Percentiles rank a stretch among this genome's conserved stretches.
Evolutionary conservation across 1,139 yeast species (phyloP).

Genomic region (Zhuliangozyma blackwelliae): DNA sequence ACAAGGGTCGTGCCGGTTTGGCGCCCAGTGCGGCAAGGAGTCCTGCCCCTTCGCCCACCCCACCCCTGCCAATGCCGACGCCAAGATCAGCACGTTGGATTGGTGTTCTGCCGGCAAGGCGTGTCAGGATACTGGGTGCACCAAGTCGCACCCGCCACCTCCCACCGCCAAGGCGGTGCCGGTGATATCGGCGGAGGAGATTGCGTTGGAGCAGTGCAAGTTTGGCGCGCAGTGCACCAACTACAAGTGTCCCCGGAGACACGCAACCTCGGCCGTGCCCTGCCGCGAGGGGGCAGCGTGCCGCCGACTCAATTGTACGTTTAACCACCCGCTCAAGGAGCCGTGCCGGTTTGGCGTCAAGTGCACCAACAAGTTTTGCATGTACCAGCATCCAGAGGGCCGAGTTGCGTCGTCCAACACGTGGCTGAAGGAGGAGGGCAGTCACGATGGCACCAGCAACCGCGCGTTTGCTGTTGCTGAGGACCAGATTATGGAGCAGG

Average conservation of each 20-base stretch:
- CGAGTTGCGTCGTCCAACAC: slow-evolving; percentile 43
- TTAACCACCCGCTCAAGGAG: slow-evolving; percentile 75
- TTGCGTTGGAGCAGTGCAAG: slow-evolving; percentile 74
- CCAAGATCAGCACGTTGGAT: slow-evolving; percentile 60
- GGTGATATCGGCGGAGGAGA: slow-evolving; percentile 35
- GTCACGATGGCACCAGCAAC: slow-evolving; percentile 16
- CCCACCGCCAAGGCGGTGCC: slow-evolving; percentile 22
- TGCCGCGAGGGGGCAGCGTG: slow-evolving; percentile 84
- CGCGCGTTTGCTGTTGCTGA: slow-evolving; percentile 80
- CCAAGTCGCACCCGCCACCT: slow-evolving; percentile 79
- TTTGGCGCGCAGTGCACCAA: slow-evolving; percentile 75
- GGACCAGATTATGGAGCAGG: slow-evolving; percentile 69
- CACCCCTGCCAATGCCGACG: slow-evolving; percentile 74
- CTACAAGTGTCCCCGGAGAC: slow-evolving; percentile 75
- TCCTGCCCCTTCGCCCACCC: slow-evolving; percentile 89
- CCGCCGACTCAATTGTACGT: slow-evolving; percentile 73
- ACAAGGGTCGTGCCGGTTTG: slow-evolving; percentile 62
- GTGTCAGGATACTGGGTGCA: slow-evolving; percentile 60
- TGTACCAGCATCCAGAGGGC: slow-evolving; percentile 77
- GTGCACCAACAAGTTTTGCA: slow-evolving; percentile 68
- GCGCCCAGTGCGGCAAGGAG: slow-evolving; percentile 68
- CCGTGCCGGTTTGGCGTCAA: slow-evolving; percentile 75
- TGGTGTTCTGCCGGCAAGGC: slow-evolving; percentile 75
- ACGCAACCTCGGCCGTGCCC: slow-evolving; percentile 65
- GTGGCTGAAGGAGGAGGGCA: slow-evolving; percentile 31